phyloP scores from a whole-genome alignment of 2,329 filamentous ascomycete species.

The Stemphylium lycopersici region DNA sequence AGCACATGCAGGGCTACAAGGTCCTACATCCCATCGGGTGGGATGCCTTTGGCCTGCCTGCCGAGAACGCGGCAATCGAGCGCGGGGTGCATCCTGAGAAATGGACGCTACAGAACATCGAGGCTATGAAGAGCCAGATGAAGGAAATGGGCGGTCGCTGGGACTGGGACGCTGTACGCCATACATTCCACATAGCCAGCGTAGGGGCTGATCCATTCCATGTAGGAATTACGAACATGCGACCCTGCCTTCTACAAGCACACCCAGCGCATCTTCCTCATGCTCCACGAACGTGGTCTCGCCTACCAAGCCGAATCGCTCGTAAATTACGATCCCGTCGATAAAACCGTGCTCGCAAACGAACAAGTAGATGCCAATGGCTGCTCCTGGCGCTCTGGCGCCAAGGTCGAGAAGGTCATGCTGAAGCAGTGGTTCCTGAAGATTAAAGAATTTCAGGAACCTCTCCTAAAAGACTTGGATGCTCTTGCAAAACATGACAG shows the following conservation, averaged over 20 bases:
- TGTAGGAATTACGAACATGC: conserved; percentile 81
- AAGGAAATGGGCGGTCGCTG: conserved; percentile 79
- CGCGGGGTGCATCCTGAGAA: conserved; percentile 74
- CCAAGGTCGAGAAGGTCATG: conserved; percentile 77
- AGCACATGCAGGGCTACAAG: conserved; percentile 73
- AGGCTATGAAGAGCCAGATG: conserved; percentile 83
- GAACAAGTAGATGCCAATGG: conserved; percentile 91
- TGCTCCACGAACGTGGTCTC: conserved; percentile 73
- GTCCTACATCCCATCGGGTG: conserved; percentile 92
- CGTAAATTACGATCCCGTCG: conserved; percentile 90
- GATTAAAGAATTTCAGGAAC: conserved; percentile 79
- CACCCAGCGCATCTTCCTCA: conserved; percentile 83
- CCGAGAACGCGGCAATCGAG: conserved; percentile 90
- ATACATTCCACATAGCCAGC: neutral
- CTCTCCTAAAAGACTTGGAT: conserved; percentile 73
- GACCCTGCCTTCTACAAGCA: conserved; percentile 87
- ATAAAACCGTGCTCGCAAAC: conserved; percentile 88
- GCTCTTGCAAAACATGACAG: conserved; percentile 65
- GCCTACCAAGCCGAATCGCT: conserved; percentile 83
- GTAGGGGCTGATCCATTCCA: conserved; percentile 14
- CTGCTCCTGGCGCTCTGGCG: conserved; percentile 84
- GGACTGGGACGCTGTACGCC: conserved; percentile 76
- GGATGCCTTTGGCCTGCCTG: conserved; percentile 90
- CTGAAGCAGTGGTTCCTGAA: conserved; percentile 90
- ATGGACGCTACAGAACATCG: conserved; percentile 84